Conservation (phyloP, 805 yeast genomes). For the Candida broadrunensis region DNA sequence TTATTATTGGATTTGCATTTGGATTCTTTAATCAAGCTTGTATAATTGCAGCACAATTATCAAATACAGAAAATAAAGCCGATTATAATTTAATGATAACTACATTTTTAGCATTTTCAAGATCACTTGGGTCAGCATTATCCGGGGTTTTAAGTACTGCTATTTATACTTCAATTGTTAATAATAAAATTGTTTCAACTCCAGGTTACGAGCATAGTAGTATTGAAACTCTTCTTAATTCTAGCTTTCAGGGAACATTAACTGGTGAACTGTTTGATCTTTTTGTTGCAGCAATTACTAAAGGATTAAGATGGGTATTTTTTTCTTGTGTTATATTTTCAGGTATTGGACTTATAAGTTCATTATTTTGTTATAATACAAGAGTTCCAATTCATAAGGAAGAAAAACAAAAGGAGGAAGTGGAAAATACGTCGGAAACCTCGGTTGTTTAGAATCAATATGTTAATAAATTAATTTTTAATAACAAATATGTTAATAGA, state of each 20-base stretch:
- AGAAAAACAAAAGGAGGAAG: background rate
- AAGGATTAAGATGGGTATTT: background rate
- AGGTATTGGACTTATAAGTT: background rate
- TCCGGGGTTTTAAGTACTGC: conserved; percentile 20
- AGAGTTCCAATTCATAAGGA: background rate
- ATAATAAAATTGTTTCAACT: background rate
- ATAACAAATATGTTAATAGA: background rate
- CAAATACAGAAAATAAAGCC: conserved; percentile 29
- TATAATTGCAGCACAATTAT: conserved; percentile 41
- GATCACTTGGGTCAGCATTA: conserved; percentile 30
- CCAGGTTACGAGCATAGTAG: background rate
- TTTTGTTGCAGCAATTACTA: background rate
- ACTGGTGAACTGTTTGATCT: background rate
- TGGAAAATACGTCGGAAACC: background rate
- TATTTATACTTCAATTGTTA: background rate
- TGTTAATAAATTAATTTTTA: background rate
- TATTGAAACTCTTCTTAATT: background rate
- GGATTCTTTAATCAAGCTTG: conserved; percentile 46
- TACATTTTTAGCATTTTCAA: conserved; percentile 26
- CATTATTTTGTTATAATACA: background rate
- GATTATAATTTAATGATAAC: conserved; percentile 33
- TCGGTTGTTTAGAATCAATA: background rate
- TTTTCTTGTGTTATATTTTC: background rate
- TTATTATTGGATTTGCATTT: conserved; percentile 43
- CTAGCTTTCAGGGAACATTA: background rate